Conservation (phyloP, 2,329 filamentous ascomycete genomes). For the Dryadomyces quercus-mongolicae region DNA sequence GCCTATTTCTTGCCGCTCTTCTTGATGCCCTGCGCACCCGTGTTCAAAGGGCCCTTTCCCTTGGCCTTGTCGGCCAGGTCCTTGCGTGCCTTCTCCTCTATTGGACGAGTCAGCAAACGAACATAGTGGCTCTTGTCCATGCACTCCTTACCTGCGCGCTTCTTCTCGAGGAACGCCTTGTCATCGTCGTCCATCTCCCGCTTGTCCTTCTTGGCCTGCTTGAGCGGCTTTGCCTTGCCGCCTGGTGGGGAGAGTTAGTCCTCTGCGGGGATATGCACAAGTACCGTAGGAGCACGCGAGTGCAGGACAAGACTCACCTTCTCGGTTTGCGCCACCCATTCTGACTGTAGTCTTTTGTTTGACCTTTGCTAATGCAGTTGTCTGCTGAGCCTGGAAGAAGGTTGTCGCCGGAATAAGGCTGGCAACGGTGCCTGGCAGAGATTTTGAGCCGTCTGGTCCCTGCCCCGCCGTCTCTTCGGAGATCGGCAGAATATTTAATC, state of each 20-base stretch:
- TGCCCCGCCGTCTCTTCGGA: background rate
- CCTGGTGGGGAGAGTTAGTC: slow-evolving; percentile 33
- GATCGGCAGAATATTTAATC: background rate
- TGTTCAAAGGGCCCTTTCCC: slow-evolving; percentile 81
- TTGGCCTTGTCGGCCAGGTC: slow-evolving; percentile 70
- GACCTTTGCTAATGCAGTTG: background rate
- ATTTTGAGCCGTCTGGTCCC: background rate
- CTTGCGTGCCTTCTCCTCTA: slow-evolving; percentile 77
- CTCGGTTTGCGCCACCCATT: slow-evolving; percentile 58
- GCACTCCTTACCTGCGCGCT: slow-evolving; percentile 55
- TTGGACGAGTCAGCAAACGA: background rate
- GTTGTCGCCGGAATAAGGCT: background rate
- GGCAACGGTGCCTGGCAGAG: background rate
- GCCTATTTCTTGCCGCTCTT: slow-evolving; percentile 84
- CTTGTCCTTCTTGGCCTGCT: slow-evolving; percentile 75
- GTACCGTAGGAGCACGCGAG: background rate
- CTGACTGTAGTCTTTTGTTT: slow-evolving; percentile 11
- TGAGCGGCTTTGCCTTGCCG: slow-evolving; percentile 75
- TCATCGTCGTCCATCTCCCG: slow-evolving; percentile 85
- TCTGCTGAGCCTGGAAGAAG: no score
- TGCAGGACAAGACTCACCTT: slow-evolving; percentile 32
- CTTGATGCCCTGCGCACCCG: slow-evolving; percentile 82
- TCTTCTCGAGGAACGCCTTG: slow-evolving; percentile 69
- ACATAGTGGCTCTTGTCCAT: no score
- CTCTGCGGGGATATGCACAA: background rate